phyloP scores from a whole-genome alignment of 177 flowering plant genomes.

The Vitis hybrid region DNA sequence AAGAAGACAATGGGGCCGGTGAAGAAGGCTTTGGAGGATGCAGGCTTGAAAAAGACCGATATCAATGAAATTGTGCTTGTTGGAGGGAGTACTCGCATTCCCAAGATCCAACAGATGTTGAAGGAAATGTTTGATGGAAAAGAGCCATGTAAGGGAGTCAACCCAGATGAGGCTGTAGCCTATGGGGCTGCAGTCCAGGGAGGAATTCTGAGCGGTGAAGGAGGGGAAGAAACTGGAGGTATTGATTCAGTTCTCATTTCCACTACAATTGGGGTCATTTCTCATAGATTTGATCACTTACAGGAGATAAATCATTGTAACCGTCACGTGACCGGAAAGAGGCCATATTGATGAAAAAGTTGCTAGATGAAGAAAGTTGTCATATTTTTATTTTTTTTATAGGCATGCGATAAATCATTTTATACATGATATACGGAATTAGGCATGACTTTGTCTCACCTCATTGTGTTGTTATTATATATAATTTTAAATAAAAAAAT shows the following conservation, averaged over 20 bases:
- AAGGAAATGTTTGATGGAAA: conserved; percentile 51
- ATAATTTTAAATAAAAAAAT: no score
- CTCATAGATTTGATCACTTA: no score
- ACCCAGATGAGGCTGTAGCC: conserved; percentile 64
- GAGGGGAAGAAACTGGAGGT: conserved; percentile 45
- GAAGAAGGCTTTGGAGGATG: conserved; percentile 53
- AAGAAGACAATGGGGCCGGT: conserved; percentile 46
- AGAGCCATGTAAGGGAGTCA: conserved; percentile 48
- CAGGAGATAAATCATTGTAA: no score
- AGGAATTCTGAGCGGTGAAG: conserved; percentile 54
- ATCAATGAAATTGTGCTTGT: conserved; percentile 52
- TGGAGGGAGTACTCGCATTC: conserved; percentile 58
- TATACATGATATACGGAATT: no score
- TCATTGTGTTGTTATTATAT: rapidly evolving
- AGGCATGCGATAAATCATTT: no score
- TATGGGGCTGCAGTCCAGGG: conserved; percentile 64
- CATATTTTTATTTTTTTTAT: no score
- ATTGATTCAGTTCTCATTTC: not conserved
- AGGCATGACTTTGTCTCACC: no score
- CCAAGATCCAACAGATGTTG: conserved; percentile 51
- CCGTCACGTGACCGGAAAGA: rapidly evolving
- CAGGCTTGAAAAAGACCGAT: conserved; percentile 37
- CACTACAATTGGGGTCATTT: not conserved
- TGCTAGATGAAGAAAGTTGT: no score
- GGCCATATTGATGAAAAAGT: no score